Base-by-base conservation (phyloP, 2,329 filamentous ascomycete genomes). In the Cercospora berteroae region DNA sequence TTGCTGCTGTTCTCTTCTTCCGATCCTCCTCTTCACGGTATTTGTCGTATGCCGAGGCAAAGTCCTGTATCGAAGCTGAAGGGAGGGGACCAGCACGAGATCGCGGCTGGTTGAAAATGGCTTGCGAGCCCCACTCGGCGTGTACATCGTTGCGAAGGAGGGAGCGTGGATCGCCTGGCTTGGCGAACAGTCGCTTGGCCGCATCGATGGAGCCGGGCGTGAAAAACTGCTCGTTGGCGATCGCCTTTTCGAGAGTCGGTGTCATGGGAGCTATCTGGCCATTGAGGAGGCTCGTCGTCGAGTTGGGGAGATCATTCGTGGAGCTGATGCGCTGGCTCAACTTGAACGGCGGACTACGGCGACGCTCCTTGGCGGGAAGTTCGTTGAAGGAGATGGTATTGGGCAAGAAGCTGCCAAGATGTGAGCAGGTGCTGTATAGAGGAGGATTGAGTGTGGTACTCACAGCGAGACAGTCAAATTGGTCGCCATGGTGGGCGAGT, bases 321-420 rank as follows among this genome's bases (percentile, higher is more conserved):
- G 62, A 58, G 39, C 42, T 64, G 58, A 68, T 86, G 71, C 83
- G 84, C 69, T 69, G 65, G 12, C 70, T 66, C 20, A 70, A 60
- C 62, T 69, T 60, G 57, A 72, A 69, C 3, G 71, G 67, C 16
- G 67, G 65, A 48, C 60, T 69, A 74, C 42, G 75, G 66, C 74
- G 23, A 69, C 71, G 33, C 72, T 75, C 65, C 31, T 71, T 66
- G 20, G 69, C 61, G 39, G 66, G 67, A 87, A 65, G 91, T 73
- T 89, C 89, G 63, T 82, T 77, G 79, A 98, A 98, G 79, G 96
- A 89, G 75, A 97, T 85, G 48, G 94, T 98, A 79, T 96, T 94
- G 36, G 94, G 94, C 39, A 97, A 87, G 78, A 97, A 97, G 66
- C 94, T 97, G 77, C 2, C 13, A 5, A 23, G 12, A 18, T 16